These are phyloP conservation scores for Salvia splendens DNA, from an alignment of 257 asterid genomes.

Conservation along the genomic window DNA sequence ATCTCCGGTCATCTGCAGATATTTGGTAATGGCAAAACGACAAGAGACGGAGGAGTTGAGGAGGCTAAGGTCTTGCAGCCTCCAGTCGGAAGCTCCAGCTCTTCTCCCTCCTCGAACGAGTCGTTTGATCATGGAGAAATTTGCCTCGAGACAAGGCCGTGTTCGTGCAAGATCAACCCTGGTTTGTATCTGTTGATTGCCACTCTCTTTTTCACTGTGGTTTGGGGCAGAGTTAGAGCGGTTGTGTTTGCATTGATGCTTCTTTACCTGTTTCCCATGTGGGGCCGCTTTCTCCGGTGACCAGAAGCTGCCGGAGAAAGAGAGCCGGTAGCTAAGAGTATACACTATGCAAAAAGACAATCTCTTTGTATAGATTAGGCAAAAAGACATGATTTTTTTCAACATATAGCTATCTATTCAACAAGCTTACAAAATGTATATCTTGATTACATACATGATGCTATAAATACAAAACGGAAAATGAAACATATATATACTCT, in stretches of 20 bases:
- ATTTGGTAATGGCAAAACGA: constrained; percentile 3
- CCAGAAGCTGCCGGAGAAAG: constrained; percentile 24
- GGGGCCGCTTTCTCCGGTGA: constrained; percentile 20
- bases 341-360: not conserved
- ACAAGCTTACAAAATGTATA: not conserved
- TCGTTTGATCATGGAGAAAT: constrained; percentile 19
- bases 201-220: constrained; percentile 26
- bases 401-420: not conserved
- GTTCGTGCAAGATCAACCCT: not conserved
- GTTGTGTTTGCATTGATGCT: constrained; percentile 33
- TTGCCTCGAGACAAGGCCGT: constrained; percentile 2
- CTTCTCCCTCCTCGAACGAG: constrained; percentile 1
- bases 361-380: not conserved
- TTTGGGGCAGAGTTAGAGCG: constrained; percentile 40
- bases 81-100: not conserved
- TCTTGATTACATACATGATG: not conserved
- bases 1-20: constrained; percentile 22
- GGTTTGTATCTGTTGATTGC: constrained; percentile 31
- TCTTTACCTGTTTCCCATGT: constrained; percentile 28
- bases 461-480: not conserved
- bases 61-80: constrained; percentile 4
- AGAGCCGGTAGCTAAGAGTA: not conserved
- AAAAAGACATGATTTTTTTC: not conserved
- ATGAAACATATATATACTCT: not conserved
- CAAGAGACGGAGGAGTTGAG: constrained; percentile 3